phyloP scores from a whole-genome alignment of 495 filamentous ascomycete species.

The Xylaria venustula region DNA sequence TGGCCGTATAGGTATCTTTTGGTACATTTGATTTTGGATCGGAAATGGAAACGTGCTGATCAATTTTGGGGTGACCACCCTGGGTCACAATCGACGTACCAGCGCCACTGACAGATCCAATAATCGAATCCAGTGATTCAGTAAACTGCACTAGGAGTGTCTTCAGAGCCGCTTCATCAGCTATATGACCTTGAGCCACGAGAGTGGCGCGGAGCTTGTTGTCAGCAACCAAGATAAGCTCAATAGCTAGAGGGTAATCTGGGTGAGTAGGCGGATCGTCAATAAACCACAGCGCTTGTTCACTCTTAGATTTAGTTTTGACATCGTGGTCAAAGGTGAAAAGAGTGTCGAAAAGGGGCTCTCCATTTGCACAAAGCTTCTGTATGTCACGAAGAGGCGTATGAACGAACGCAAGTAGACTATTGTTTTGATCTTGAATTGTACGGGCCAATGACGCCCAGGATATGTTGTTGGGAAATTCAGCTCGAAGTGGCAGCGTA shows the following conservation, averaged over 20 bases:
- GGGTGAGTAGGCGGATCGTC: constrained; percentile 47
- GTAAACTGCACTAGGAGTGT: constrained; percentile 44
- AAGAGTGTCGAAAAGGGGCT: constrained; percentile 73
- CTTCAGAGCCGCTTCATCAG: constrained; percentile 27
- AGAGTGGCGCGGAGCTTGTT: constrained; percentile 51
- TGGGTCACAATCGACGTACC: background rate
- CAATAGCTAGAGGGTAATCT: constrained; percentile 75
- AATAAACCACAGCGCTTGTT: constrained; percentile 52
- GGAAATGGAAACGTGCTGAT: background rate
- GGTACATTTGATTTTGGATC: background rate
- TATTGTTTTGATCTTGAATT: constrained; percentile 62
- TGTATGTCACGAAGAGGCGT: constrained; percentile 70
- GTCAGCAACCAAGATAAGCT: constrained; percentile 54
- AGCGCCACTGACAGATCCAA: constrained; percentile 10
- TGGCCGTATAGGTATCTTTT: background rate
- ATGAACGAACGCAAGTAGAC: constrained; percentile 63
- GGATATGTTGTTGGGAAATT: constrained; percentile 42
- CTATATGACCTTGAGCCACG: constrained; percentile 46
- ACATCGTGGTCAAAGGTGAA: constrained; percentile 73
- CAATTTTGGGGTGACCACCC: background rate
- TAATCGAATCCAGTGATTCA: constrained; percentile 20
- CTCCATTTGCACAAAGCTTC: constrained; percentile 61
- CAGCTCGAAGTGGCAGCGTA: constrained; percentile 69
- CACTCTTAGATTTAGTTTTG: constrained; percentile 17
- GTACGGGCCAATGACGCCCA: constrained; percentile 50